phyloP scores from a whole-genome alignment of 306 rosid genomes.

The Cucumis cinereus region DNA sequence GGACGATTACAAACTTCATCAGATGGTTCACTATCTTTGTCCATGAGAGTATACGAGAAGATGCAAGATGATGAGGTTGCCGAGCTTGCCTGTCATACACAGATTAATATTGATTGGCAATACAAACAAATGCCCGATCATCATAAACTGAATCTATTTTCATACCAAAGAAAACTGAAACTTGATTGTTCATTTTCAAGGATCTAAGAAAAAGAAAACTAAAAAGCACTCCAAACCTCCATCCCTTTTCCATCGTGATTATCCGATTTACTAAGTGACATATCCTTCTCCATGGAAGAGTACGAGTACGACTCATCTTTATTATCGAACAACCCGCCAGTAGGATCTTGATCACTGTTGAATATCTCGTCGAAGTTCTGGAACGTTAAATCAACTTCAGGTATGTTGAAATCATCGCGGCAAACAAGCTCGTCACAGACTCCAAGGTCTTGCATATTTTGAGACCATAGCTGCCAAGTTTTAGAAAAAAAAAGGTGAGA shows the following conservation, averaged over 20 bases:
- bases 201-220: neutral
- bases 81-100: conserved; percentile 41
- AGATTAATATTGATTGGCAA: conserved; percentile 13
- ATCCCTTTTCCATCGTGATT: conserved; percentile 23
- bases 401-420: conserved; percentile 62
- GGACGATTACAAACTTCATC: conserved; percentile 9
- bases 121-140: neutral
- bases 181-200: neutral
- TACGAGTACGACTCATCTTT: conserved; percentile 35
- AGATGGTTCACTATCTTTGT: conserved; percentile 16
- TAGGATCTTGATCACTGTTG: conserved; percentile 64
- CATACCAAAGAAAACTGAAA: neutral
- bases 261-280: conserved; percentile 38
- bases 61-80: conserved; percentile 25
- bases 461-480: conserved; percentile 73
- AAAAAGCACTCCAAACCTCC: conserved; percentile 34
- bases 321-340: conserved; percentile 24
- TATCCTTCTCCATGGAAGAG: conserved; percentile 43
- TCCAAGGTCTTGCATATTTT: conserved; percentile 84
- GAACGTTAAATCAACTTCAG: conserved; percentile 80
- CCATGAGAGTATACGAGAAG: conserved; percentile 16
- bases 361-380: conserved; percentile 64
- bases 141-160: neutral
- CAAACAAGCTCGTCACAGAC: conserved; percentile 68
- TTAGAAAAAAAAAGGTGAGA: neutral